phyloP scores from a whole-genome alignment of 805 yeast genomes.

The Tetrapisispora nanseiensis region DNA sequence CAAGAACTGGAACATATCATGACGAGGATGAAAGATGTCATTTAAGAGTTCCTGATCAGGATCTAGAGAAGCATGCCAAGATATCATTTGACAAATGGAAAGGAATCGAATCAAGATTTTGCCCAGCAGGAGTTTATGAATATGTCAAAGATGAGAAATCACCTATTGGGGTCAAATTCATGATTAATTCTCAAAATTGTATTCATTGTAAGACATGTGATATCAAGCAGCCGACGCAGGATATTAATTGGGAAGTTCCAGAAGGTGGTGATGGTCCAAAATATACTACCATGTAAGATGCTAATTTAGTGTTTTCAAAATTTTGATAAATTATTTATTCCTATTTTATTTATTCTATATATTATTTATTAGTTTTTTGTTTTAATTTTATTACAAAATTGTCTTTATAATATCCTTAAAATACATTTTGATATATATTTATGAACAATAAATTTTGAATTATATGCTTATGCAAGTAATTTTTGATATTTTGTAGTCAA shows the following conservation, averaged over 20 bases:
- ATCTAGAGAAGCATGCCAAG: conserved; percentile 55
- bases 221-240: conserved; percentile 91
- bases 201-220: conserved; percentile 98
- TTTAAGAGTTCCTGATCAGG: conserved; percentile 58
- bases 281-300: conserved; percentile 38
- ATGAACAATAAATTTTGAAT: neutral
- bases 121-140: conserved; percentile 98
- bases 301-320: neutral
- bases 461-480: neutral
- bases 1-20: conserved; percentile 93
- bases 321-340: neutral
- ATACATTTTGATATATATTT: neutral
- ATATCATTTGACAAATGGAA: conserved; percentile 62
- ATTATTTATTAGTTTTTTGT: conserved; percentile 1
- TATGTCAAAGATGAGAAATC: conserved; percentile 56
- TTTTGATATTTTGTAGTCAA: neutral
- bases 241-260: conserved; percentile 93
- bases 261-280: conserved; percentile 99
- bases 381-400: neutral
- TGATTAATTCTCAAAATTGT: conserved; percentile 93
- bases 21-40: conserved; percentile 92
- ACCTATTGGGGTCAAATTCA: conserved; percentile 65
- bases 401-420: neutral
- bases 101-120: conserved; percentile 86
- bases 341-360: conserved; percentile 4